Base-by-base conservation (phyloP, 1,284 basidiomycete genomes). In the Apiotrichum laibachii region DNA sequence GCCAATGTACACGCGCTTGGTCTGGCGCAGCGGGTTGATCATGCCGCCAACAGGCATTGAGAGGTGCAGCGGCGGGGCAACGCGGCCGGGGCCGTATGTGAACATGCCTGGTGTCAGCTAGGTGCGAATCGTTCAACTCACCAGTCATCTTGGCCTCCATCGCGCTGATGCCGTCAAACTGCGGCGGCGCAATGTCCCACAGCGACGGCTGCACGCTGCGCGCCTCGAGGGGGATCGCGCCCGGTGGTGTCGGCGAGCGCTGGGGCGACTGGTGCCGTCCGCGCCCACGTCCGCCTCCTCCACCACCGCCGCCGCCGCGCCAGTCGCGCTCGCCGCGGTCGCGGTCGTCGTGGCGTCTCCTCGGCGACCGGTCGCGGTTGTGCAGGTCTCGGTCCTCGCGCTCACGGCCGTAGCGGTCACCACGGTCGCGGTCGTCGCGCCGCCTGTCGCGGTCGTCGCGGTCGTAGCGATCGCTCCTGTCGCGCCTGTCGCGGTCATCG, bases 91-190 rank as follows among this genome's bases (percentile, higher is more conserved):
- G 51, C 72, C 73, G 48, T 75, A 75, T 18, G 73, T 72, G 65
- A 76, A 75, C 70, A 76, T 71, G 19, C 75, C 74, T 75, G 53
- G 8, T 5, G 59, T 65, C 26, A 66, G 65, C 33, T 39, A 3
- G 2, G 16, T 19, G 47, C 16, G 37, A 39, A 18, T 49, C 15
- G 7, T 4, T 34, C 7, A 19, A 70, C 84, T 65, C 68, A 91
- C 92, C 93, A 55, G 94, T 97, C 78, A 93, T 90, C 78, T 99
- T 99, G 26, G 95, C 95, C 73, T 97, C 92, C 81, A 93, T 84
- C 16, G 94, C 92, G 3, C 88, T 88, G 69, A 97, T 92, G 68
- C 90, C 89, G 72, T 98, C 94, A 67, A 96, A 99, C 21, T 94
- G 94, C 15, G 90, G 89, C 13, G 95, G 91, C 75, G 90, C 88